A percentile compares a stretch with the other conserved stretches of the same genome.
Evolutionary conservation across 2,329 filamentous ascomycete species (phyloP).

Genomic region (Coniochaeta sp.): DNA sequence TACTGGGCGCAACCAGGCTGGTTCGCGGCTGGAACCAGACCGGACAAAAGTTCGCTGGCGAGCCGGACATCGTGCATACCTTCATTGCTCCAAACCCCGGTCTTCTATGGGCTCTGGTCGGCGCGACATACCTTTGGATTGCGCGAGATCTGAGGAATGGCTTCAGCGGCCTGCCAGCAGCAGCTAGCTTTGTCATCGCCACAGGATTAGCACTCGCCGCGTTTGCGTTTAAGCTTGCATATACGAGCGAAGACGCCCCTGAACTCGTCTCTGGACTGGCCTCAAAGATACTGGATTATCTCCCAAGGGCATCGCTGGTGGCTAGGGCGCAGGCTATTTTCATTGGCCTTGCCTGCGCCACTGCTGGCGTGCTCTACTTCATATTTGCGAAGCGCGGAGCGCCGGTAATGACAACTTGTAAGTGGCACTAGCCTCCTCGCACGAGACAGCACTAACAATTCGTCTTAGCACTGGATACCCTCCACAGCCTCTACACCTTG

Average conservation of each 20-base stretch:
- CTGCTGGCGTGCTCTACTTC: slow-evolving; percentile 30
- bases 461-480: slow-evolving; percentile 27
- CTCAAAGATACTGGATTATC: slow-evolving; percentile 28
- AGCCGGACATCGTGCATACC: slow-evolving; percentile 72
- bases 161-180: slow-evolving; percentile 32
- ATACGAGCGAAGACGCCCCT: slow-evolving; percentile 80
- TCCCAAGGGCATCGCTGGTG: slow-evolving; percentile 37
- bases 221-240: slow-evolving; percentile 81
- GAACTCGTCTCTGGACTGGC: slow-evolving; percentile 59
- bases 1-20: slow-evolving; percentile 58
- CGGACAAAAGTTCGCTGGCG: slow-evolving; percentile 91
- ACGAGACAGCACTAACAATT: slow-evolving; percentile 14
- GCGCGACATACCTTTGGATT: slow-evolving; percentile 59
- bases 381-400: slow-evolving; percentile 20
- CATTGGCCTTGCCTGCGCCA: slow-evolving; percentile 32
- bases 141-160: slow-evolving; percentile 35
- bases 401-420: slow-evolving; percentile 18
- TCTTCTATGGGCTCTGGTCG: slow-evolving; percentile 68
- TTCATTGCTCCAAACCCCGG: slow-evolving; percentile 58
- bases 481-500: slow-evolving; percentile 67
- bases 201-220: slow-evolving; percentile 43
- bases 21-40: slow-evolving; percentile 89
- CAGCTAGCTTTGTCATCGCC: slow-evolving; percentile 31
- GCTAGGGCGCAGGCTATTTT: slow-evolving; percentile 44
- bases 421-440: slow-evolving; percentile 9